A percentile compares a stretch with the other conserved stretches of the same genome.
phyloP scores from a whole-genome alignment of 176 grass and related monocot species.

The Otatea glauca region DNA sequence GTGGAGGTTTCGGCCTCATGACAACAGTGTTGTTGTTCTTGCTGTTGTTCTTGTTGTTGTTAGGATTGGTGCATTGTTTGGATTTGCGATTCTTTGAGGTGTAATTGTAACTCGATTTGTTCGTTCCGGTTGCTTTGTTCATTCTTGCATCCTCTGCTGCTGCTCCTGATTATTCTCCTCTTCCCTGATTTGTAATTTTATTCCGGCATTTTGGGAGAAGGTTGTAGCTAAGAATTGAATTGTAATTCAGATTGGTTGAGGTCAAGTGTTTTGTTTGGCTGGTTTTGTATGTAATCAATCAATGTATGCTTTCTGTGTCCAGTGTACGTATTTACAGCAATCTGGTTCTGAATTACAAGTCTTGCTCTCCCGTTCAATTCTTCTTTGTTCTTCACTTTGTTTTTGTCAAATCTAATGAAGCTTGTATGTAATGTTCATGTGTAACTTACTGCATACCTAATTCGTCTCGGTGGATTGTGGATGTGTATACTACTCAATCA shows the following conservation, averaged over 20 bases:
- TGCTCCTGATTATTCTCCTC: conserved; percentile 38
- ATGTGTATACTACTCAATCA: not conserved
- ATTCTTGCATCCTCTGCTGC: conserved; percentile 44
- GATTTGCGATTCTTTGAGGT: conserved; percentile 48
- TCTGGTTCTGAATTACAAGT: not conserved
- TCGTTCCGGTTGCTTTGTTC: conserved; percentile 41
- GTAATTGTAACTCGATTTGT: conserved; percentile 51
- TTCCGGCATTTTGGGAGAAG: conserved; percentile 55
- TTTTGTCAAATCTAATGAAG: conserved; percentile 9
- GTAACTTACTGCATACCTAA: conserved; percentile 5
- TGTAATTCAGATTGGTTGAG: conserved; percentile 65
- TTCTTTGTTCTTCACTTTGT: not conserved
- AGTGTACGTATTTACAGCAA: not conserved
- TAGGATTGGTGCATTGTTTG: conserved; percentile 50
- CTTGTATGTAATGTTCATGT: not conserved
- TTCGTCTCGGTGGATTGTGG: not conserved
- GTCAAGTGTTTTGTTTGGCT: conserved; percentile 44
- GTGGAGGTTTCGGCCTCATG: conserved; percentile 24
- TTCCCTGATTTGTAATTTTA: conserved; percentile 59
- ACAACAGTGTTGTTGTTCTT: conserved; percentile 31
- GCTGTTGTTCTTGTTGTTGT: not conserved
- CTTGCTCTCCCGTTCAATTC: not conserved
- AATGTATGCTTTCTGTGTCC: conserved; percentile 15
- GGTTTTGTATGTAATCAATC: conserved; percentile 43
- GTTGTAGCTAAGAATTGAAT: conserved; percentile 57